Evolutionary conservation across 108 stramenopile genomes (phyloP).

Genomic region (Fistulifera pelliculosa): DNA sequence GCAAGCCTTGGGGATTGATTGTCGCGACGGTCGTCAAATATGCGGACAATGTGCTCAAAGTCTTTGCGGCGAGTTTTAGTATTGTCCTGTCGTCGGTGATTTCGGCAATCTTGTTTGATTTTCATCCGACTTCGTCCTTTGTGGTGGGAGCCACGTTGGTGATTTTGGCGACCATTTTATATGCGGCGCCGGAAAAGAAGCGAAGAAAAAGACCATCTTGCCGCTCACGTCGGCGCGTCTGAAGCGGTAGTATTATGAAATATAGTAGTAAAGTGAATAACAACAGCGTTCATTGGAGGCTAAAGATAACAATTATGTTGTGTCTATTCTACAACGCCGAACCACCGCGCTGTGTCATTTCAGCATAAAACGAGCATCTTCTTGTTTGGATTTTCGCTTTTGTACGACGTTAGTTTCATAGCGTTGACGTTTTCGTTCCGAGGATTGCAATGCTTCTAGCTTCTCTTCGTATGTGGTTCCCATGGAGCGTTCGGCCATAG

Average conservation of each 20-base stretch:
- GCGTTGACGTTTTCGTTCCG: constrained; percentile 37
- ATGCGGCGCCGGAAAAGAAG: constrained; percentile 52
- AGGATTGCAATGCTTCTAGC: constrained; percentile 42
- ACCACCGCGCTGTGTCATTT: constrained; percentile 72
- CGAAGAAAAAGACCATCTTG: constrained; percentile 23
- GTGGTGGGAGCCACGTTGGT: constrained; percentile 64
- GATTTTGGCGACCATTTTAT: constrained; percentile 59
- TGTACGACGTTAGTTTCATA: constrained; percentile 74
- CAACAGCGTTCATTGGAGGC: no score
- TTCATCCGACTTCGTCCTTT: constrained; percentile 64
- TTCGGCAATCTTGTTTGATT: constrained; percentile 85
- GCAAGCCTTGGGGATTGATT: constrained; percentile 93
- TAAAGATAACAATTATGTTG: no score
- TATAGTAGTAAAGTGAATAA: no score
- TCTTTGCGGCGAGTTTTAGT: constrained; percentile 89
- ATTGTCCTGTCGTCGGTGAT: constrained; percentile 88
- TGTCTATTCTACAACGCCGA: constrained; percentile 15
- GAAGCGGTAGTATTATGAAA: no score
- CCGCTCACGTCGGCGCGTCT: constrained; percentile 11
- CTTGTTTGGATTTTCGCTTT: constrained; percentile 69
- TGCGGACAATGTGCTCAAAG: constrained; percentile 79
- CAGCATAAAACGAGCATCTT: constrained; percentile 72
- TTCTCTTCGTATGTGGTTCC: constrained; percentile 90
- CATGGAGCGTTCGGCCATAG: constrained; percentile 48
- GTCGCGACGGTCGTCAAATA: constrained; percentile 83